Percentiles rank a stretch among this genome's conserved stretches.
phyloP scores from a whole-genome alignment of 2,329 filamentous ascomycete genomes.

The Parasarocladium wereldwijsianum region DNA sequence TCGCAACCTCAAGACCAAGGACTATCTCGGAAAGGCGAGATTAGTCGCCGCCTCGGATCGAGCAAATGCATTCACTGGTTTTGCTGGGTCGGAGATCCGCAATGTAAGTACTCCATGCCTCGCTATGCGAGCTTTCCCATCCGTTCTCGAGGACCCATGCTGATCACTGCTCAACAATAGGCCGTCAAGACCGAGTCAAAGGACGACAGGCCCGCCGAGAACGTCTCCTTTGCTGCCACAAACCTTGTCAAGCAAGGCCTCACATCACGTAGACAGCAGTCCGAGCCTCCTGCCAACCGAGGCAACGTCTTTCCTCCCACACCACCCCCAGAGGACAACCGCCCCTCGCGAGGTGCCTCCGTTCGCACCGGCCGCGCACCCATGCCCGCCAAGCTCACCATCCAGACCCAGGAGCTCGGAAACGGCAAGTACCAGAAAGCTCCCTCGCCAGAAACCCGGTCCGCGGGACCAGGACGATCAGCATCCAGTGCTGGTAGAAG shows the following conservation, averaged over 20 bases:
- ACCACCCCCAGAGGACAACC: slow-evolving; percentile 85
- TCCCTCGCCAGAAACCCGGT: slow-evolving; percentile 26
- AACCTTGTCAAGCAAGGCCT: slow-evolving; percentile 85
- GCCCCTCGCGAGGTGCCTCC: slow-evolving; percentile 43
- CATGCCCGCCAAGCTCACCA: slow-evolving; percentile 47
- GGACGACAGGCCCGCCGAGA: slow-evolving; percentile 72
- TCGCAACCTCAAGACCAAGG: slow-evolving; percentile 93
- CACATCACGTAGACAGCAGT: slow-evolving; percentile 67
- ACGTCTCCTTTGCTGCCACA: slow-evolving; percentile 80
- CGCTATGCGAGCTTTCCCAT: neutral
- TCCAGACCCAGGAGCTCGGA: slow-evolving; percentile 37
- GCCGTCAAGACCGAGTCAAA: slow-evolving; percentile 39
- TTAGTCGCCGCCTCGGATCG: slow-evolving; percentile 79
- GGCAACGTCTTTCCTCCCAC: slow-evolving; percentile 83
- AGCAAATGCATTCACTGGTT: slow-evolving; percentile 68
- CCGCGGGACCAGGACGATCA: slow-evolving; percentile 24
- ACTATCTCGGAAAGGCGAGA: slow-evolving; percentile 92
- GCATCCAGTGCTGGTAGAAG: too few relatives aligned
- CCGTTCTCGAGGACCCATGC: slow-evolving; percentile 4
- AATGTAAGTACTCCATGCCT: slow-evolving; percentile 33
- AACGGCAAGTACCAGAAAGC: slow-evolving; percentile 43
- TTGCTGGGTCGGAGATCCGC: slow-evolving; percentile 65
- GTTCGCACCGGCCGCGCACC: slow-evolving; percentile 42
- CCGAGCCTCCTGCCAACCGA: slow-evolving; percentile 64
- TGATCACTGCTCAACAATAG: slow-evolving; percentile 16